A percentile compares a stretch with the other conserved stretches of the same genome.
Conservation (phyloP, 371 early-diverging fungal genomes). For the Smittium mucronatum region DNA sequence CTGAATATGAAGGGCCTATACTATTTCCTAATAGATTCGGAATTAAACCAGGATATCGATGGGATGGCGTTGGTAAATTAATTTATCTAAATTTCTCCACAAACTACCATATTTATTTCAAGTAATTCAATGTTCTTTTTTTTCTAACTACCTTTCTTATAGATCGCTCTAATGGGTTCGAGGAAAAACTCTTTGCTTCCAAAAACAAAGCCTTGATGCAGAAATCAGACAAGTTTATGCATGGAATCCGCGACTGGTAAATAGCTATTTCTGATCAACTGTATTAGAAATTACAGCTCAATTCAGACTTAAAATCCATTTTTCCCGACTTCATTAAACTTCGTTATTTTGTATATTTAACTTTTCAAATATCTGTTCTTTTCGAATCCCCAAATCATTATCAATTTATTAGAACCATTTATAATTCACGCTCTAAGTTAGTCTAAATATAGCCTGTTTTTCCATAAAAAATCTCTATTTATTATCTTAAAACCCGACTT, state of each 20-base stretch:
- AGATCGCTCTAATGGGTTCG: slow-evolving; percentile 31
- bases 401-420: no score
- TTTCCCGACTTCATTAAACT: no score
- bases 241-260: slow-evolving; percentile 9
- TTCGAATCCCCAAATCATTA: no score
- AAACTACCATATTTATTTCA: neutral
- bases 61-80: slow-evolving; percentile 28
- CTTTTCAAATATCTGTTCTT: no score
- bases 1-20: slow-evolving; percentile 23
- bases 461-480: no score
- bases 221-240: slow-evolving; percentile 8
- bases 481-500: no score
- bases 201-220: neutral
- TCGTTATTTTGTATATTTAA: no score
- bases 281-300: no score
- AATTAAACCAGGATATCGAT: slow-evolving; percentile 31
- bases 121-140: neutral
- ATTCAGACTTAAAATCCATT: no score
- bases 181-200: slow-evolving; percentile 16
- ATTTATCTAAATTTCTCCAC: neutral
- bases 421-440: no score
- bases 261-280: no score
- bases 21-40: slow-evolving; percentile 29
- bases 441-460: no score
- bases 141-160: neutral